phyloP scores from a whole-genome alignment of 2,329 filamentous ascomycete species.

The Fusarium coicis region DNA sequence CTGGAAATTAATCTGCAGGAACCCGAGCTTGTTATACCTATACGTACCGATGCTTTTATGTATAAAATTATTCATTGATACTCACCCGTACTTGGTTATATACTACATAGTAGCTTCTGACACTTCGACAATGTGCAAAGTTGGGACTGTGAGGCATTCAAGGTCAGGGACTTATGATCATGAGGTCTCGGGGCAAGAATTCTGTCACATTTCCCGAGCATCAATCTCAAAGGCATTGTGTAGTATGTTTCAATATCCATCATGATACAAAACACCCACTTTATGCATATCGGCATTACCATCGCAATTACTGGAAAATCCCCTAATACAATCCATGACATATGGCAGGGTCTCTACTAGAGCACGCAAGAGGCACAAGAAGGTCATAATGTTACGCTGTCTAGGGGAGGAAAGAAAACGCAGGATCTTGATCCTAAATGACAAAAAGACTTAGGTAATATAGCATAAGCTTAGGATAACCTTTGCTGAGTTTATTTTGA shows the following conservation, averaged over 20 bases:
- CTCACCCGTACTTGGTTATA: no score
- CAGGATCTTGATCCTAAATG: no score
- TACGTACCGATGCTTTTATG: constrained; percentile 14
- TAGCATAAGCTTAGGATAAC: no score
- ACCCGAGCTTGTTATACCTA: constrained; percentile 18
- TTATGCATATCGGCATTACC: constrained; percentile 12
- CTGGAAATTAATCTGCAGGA: constrained; percentile 44
- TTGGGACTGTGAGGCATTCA: background rate
- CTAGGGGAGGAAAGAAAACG: no score
- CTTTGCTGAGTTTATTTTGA: no score
- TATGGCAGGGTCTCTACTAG: constrained; percentile 16
- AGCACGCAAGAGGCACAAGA: constrained; percentile 31
- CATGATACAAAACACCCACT: background rate
- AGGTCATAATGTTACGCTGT: constrained; percentile 32
- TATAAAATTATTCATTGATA: background rate
- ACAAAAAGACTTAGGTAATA: no score
- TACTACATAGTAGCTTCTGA: background rate
- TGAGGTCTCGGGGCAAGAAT: background rate
- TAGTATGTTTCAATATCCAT: constrained; percentile 4
- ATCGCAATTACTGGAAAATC: background rate
- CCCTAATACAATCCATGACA: background rate
- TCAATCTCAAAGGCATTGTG: constrained; percentile 7
- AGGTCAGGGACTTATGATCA: background rate
- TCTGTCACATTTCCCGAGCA: background rate
- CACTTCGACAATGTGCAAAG: background rate